phyloP scores from a whole-genome alignment of 441 rosid species.

The Croton laevigatus region DNA sequence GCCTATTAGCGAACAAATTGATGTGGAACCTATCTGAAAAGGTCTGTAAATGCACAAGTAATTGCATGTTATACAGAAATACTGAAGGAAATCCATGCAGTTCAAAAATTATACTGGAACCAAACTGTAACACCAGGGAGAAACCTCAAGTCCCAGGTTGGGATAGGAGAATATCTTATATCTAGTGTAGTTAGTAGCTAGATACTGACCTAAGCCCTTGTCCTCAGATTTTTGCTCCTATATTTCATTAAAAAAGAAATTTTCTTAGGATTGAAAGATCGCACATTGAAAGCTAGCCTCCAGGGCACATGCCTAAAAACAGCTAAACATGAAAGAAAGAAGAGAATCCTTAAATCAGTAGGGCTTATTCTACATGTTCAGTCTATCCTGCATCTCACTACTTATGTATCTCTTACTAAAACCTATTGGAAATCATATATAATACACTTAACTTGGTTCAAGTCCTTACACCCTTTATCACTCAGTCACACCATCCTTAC shows the following conservation, averaged over 20 bases:
- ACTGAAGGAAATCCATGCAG: neutral
- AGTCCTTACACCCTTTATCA: too few relatives aligned
- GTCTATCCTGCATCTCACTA: too few relatives aligned
- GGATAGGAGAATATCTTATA: too few relatives aligned
- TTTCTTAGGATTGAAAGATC: neutral
- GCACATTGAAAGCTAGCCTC: neutral
- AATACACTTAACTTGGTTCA: too few relatives aligned
- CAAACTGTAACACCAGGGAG: neutral
- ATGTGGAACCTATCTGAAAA: neutral
- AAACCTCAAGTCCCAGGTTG: neutral
- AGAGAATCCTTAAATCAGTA: too few relatives aligned
- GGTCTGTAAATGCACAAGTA: neutral
- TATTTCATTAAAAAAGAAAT: neutral
- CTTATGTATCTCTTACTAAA: too few relatives aligned
- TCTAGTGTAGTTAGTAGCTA: too few relatives aligned
- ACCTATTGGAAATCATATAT: too few relatives aligned
- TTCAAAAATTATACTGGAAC: neutral
- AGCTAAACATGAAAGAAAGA: neutral
- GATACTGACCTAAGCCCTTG: too few relatives aligned
- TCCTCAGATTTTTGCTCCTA: neutral
- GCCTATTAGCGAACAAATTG: constrained; percentile 2
- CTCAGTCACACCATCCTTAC: too few relatives aligned
- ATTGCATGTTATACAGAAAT: neutral
- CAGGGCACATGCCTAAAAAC: neutral
- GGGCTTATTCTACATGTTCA: too few relatives aligned